Base-by-base conservation (phyloP, 1,139 yeast genomes). In the Lodderomyces margitis region DNA sequence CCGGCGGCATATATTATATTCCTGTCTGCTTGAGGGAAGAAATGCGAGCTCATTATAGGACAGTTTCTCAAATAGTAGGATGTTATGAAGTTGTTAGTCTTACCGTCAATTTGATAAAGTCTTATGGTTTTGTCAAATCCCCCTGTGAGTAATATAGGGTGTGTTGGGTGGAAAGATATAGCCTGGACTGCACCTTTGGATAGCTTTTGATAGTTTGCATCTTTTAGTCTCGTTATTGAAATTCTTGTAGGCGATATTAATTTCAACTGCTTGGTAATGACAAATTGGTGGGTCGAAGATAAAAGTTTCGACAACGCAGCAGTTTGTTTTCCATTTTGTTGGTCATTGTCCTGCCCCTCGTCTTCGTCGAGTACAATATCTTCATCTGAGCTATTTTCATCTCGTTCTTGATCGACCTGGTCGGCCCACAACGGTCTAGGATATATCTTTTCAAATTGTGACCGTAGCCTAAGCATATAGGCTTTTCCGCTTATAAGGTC, bases 101-200 rank as follows among this genome's bases (percentile, higher is more conserved):
- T 87, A n/a, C 98, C 98, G 59, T 92, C 98, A 45, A 91, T 80
- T 56, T 92, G 95, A 60, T 83, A 92, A 21, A 94, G 70, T 54
- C 98, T 73, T 44, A 92, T 61, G 0, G 97, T 86, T 54, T 88
- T 78, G 59, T 94, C 99, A 57, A 84, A 89, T 20, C 99, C 99
- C 46, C 94, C 95, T 0, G 96, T 86, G 46, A 92, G 66, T 37
- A 92, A 65, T 34, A 94, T 66, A 21, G 98, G 96, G 55, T 87
- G 94, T 6, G 77, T 69, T 10, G 87, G 87, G 60, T 94, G 98
- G 75, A 92, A 92, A 10, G 85, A 74, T 38, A 94, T 57, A 1
- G 92, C 70, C 62, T 89, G 98, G 20, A 94, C 78, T 1, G 89
- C 96, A 0, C 96, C 75, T 51, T 76, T 79, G 11, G 96, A 79